phyloP scores from a whole-genome alignment of 1,284 basidiomycete species.

The Microbotryum intermedium region DNA sequence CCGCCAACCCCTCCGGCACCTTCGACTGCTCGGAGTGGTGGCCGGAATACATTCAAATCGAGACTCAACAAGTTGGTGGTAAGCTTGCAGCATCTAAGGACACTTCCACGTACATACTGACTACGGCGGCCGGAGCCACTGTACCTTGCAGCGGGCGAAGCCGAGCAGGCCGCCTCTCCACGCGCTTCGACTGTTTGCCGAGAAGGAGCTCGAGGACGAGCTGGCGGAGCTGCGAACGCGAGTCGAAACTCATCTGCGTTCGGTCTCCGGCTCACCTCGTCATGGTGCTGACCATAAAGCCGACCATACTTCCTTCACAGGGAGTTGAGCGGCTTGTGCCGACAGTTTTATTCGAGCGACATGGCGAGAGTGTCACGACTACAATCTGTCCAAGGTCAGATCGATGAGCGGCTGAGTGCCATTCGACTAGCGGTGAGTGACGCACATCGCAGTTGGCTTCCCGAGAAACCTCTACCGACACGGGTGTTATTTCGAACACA shows the following conservation, averaged over 20 bases:
- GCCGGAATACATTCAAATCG: neutral
- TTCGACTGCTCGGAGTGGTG: neutral
- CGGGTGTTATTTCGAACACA: neutral
- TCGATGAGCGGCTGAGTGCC: neutral
- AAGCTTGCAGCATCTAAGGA: neutral
- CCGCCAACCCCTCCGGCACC: neutral
- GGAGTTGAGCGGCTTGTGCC: neutral
- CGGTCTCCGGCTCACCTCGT: neutral
- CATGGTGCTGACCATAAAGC: neutral
- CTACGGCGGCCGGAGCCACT: neutral
- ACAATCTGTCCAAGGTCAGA: neutral
- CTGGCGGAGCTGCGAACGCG: neutral
- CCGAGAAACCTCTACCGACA: too few species aligned
- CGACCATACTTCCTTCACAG: neutral
- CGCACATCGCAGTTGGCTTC: too few species aligned
- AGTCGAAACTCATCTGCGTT: neutral
- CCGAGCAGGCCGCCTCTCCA: neutral
- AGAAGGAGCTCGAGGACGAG: constrained; percentile 12
- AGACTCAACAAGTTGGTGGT: neutral
- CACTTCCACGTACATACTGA: neutral
- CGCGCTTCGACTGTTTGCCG: constrained; percentile 7
- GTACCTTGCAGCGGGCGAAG: neutral
- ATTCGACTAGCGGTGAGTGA: constrained; percentile 4
- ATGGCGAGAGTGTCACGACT: neutral
- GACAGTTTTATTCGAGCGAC: neutral